Evolutionary conservation across 768 basidiomycete genomes (phyloP).

Genomic region (Lactarius sanguifluus): DNA sequence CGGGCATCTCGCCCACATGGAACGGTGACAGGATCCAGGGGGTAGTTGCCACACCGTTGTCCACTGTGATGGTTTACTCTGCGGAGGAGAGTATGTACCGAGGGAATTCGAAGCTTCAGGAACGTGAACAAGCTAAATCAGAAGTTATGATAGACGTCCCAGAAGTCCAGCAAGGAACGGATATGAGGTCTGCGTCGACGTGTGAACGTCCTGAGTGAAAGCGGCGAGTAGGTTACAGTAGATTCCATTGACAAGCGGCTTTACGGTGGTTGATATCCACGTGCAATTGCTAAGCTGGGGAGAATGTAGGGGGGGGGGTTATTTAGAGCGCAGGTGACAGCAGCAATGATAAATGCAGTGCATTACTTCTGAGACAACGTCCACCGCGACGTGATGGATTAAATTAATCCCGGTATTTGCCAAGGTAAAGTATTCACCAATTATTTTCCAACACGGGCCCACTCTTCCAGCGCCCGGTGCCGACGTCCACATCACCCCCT

Average conservation of each 20-base stretch:
- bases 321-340: neutral
- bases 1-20: neutral
- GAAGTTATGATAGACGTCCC: neutral
- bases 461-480: constrained; percentile 24
- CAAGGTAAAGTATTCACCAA: neutral
- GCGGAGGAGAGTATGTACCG: neutral
- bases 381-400: constrained; percentile 2
- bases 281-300: neutral
- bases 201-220: constrained; percentile 1
- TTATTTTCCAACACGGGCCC: constrained; percentile 21
- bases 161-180: neutral
- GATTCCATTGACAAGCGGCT: constrained; percentile 4
- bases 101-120: neutral
- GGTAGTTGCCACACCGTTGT: neutral
- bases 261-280: constrained; percentile 6
- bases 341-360: neutral
- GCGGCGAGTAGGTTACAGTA: neutral
- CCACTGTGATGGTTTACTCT: neutral
- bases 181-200: neutral
- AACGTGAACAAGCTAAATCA: neutral
- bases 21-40: neutral
- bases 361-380: neutral
- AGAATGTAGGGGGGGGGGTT: too few relatives aligned
- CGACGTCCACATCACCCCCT: neutral
- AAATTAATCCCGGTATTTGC: neutral